A percentile compares a stretch with the other conserved stretches of the same genome.
These are phyloP conservation scores for Jamesozyma rosinii DNA, from an alignment of 805 yeast species.

Conservation along the genomic window DNA sequence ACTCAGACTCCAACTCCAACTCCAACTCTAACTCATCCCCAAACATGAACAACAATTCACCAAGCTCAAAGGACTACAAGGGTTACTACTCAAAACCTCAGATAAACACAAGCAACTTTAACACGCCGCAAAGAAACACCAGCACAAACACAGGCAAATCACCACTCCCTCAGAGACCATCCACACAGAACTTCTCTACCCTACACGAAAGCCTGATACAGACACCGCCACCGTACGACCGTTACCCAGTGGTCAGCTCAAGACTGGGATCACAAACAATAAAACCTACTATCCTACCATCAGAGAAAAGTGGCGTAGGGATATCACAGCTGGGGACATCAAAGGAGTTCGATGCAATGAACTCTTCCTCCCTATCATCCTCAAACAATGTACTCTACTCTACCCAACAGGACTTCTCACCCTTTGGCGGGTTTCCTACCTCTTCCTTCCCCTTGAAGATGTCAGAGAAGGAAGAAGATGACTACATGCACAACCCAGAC, in stretches of 20 bases:
- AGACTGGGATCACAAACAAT: conserved; percentile 42
- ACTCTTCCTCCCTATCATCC: background rate
- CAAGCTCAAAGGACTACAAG: conserved; percentile 15
- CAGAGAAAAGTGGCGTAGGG: background rate
- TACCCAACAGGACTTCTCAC: conserved; percentile 55
- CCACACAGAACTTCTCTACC: conserved; percentile 16
- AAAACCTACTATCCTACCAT: background rate
- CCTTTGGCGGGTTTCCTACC: conserved; percentile 97
- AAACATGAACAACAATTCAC: background rate
- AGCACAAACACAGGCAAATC: background rate
- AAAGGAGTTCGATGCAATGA: background rate
- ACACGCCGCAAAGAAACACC: background rate
- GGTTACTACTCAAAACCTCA: conserved; percentile 25
- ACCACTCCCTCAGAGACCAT: conserved; percentile 37
- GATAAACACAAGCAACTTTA: background rate
- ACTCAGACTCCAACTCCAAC: background rate
- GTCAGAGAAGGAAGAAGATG: conserved; percentile 93
- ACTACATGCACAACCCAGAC: conserved; percentile 91
- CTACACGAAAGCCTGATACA: conserved; percentile 1
- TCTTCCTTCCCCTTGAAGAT: conserved; percentile 80
- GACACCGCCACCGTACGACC: conserved; percentile 51
- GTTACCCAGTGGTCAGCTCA: conserved; percentile 57
- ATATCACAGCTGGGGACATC: background rate
- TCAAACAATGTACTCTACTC: background rate
- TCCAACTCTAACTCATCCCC: background rate